Evolutionary conservation across 139 green algal genomes (phyloP).

Genomic region (Tetraselmis striata): DNA sequence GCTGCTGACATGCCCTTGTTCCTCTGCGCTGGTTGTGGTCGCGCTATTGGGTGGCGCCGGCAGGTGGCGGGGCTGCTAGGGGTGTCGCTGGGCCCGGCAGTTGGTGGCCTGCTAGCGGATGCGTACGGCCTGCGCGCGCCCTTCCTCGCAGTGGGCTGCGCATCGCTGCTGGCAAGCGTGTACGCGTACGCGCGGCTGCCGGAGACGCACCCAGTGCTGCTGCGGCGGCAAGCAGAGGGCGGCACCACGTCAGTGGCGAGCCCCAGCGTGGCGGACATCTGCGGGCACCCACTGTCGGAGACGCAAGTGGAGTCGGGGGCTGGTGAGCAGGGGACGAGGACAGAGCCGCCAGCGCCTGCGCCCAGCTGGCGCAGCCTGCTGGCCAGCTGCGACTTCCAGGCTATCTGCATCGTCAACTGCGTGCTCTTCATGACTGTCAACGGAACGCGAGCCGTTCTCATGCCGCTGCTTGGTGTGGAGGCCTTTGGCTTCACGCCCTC

Average conservation of each 20-base stretch:
- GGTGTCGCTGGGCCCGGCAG: constrained; percentile 16
- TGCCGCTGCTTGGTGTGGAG: constrained; percentile 24
- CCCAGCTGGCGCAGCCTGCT: constrained; percentile 15
- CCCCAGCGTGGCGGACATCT: neutral
- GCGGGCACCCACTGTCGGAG: neutral
- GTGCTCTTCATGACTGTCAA: constrained; percentile 29
- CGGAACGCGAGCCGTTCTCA: constrained; percentile 21
- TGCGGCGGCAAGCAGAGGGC: neutral
- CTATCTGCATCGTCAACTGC: constrained; percentile 19
- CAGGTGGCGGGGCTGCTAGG: constrained; percentile 26
- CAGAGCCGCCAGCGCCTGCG: neutral
- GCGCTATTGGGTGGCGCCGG: too few species aligned
- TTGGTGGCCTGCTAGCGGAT: constrained; percentile 26
- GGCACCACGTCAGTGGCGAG: neutral
- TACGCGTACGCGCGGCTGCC: constrained; percentile 20
- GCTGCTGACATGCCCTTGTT: too few species aligned
- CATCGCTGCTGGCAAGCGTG: constrained; percentile 11
- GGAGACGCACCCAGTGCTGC: constrained; percentile 12
- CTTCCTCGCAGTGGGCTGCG: constrained; percentile 17
- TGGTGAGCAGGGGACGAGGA: neutral
- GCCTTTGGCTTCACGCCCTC: constrained; percentile 16
- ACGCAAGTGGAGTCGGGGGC: neutral
- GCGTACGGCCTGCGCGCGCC: constrained; percentile 16
- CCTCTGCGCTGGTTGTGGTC: too few species aligned
- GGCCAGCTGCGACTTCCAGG: constrained; percentile 14